phyloP scores from a whole-genome alignment of 768 basidiomycete species.

The Leucocoprinus birnbaumii region DNA sequence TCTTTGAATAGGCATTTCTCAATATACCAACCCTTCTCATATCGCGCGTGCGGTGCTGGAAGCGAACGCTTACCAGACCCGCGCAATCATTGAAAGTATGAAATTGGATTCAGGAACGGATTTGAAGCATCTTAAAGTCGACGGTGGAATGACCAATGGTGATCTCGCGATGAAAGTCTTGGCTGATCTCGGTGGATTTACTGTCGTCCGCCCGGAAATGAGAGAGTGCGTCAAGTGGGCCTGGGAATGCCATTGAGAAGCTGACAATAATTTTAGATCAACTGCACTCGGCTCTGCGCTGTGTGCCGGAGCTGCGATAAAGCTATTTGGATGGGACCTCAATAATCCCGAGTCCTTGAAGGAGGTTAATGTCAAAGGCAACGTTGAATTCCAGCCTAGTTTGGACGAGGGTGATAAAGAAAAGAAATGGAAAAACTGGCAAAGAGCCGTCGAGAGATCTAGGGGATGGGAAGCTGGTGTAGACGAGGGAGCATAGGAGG shows the following conservation, averaged over 20 bases:
- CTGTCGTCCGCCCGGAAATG: conserved; percentile 92
- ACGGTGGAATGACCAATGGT: conserved; percentile 98
- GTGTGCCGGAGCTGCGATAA: conserved; percentile 85
- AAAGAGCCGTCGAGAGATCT: conserved; percentile 82
- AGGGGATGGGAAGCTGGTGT: conserved; percentile 74
- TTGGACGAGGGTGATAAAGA: conserved; percentile 51
- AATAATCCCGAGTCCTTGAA: conserved; percentile 75
- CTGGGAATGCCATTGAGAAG: background rate
- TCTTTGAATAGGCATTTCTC: conserved; percentile 61
- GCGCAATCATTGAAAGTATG: conserved; percentile 95
- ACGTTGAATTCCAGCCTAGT: conserved; percentile 60
- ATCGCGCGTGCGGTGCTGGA: conserved; percentile 94
- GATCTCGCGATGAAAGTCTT: conserved; percentile 85
- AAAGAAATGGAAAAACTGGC: conserved; percentile 79
- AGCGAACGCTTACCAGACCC: conserved; percentile 94
- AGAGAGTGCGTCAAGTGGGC: conserved; percentile 67
- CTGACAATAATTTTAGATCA: conserved; percentile 47
- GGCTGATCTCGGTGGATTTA: conserved; percentile 89
- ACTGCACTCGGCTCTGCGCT: conserved; percentile 95
- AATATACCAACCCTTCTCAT: conserved; percentile 89
- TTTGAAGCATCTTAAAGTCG: conserved; percentile 87
- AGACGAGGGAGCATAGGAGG: conserved; percentile 18
- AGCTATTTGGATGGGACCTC: conserved; percentile 91
- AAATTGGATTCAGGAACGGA: conserved; percentile 81
- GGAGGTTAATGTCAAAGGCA: conserved; percentile 87